Evolutionary conservation across 352 stramenopile genomes (phyloP).

Genomic region (Phytophthora ramorum): DNA sequence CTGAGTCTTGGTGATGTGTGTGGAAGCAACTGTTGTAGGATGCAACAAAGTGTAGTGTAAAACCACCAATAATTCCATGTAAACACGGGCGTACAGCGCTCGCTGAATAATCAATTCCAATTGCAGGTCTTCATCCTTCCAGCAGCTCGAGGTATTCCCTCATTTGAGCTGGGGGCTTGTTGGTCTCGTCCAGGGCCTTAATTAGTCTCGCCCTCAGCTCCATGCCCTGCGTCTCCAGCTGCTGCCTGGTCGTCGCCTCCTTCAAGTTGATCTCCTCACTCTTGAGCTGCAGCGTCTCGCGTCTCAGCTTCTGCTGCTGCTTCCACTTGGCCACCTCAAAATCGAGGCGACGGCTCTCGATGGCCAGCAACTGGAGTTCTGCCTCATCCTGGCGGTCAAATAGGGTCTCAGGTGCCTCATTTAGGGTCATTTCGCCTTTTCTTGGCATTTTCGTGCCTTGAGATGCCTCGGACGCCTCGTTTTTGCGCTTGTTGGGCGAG

Average conservation of each 20-base stretch:
- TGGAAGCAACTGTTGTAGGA: no score
- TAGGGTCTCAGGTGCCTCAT: background rate
- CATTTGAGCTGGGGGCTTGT: slow-evolving; percentile 6
- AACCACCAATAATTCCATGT: background rate
- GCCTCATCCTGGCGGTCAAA: slow-evolving; percentile 5
- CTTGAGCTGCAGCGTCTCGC: slow-evolving; percentile 31
- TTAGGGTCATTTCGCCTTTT: background rate
- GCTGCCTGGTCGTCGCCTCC: slow-evolving; percentile 27
- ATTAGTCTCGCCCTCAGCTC: slow-evolving; percentile 26
- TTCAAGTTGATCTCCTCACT: slow-evolving; percentile 34
- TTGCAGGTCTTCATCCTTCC: slow-evolving; percentile 16
- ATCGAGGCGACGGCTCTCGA: slow-evolving; percentile 24
- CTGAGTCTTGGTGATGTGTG: no score
- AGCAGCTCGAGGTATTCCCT: slow-evolving; percentile 31
- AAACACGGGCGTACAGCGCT: background rate
- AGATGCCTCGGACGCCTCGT: background rate
- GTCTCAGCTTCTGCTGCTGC: slow-evolving; percentile 26
- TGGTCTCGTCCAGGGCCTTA: slow-evolving; percentile 23
- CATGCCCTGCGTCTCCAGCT: slow-evolving; percentile 32
- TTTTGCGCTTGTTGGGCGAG: slow-evolving; percentile 23
- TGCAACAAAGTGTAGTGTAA: background rate
- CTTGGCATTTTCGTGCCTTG: slow-evolving; percentile 1
- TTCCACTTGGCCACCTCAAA: slow-evolving; percentile 42
- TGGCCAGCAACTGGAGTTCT: slow-evolving; percentile 27
- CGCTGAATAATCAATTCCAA: background rate